Evolutionary conservation across 2,329 filamentous ascomycete genomes (phyloP).

Genomic region (Sodiomyces alkalinus): DNA sequence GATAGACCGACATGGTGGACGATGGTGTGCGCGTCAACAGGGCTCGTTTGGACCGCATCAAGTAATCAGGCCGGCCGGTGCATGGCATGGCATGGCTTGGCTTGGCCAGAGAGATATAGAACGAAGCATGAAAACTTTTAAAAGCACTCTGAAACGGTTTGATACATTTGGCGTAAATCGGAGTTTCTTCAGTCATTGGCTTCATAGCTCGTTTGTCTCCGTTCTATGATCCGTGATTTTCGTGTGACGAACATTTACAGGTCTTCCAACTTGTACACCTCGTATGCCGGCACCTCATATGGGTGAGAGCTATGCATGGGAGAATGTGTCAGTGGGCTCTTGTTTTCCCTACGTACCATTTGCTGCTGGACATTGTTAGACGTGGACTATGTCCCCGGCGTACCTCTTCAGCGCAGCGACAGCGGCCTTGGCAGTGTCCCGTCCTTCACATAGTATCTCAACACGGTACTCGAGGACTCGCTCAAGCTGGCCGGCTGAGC

Average conservation of each 20-base stretch:
- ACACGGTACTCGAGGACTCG: slow-evolving; percentile 29
- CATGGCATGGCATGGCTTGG: too few relatives aligned
- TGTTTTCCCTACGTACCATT: not conserved
- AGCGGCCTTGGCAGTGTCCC: slow-evolving; percentile 22
- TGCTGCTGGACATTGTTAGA: not conserved
- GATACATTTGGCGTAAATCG: too few relatives aligned
- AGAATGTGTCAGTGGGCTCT: not conserved
- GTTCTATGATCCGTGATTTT: too few relatives aligned
- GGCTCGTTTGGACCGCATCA: slow-evolving; percentile 51
- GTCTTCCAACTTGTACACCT: slow-evolving; percentile 13
- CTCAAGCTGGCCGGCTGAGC: slow-evolving; percentile 25
- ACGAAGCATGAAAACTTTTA: too few relatives aligned
- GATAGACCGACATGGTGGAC: slow-evolving; percentile 66
- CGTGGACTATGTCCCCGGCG: not conserved
- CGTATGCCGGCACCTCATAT: slow-evolving; percentile 13
- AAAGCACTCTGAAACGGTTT: too few relatives aligned
- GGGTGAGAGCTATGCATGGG: slow-evolving; percentile 10
- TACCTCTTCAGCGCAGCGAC: slow-evolving; percentile 35
- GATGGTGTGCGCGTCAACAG: slow-evolving; percentile 70
- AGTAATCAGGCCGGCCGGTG: slow-evolving; percentile 11
- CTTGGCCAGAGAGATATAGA: too few relatives aligned
- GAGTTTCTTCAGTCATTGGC: too few relatives aligned
- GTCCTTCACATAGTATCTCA: slow-evolving; percentile 29
- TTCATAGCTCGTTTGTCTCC: too few relatives aligned
- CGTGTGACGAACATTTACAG: slow-evolving; percentile 7